Percentiles rank a stretch among this genome's conserved stretches.
Conservation (phyloP, 1,139 yeast genomes). For the Yamadazyma blattariae region DNA sequence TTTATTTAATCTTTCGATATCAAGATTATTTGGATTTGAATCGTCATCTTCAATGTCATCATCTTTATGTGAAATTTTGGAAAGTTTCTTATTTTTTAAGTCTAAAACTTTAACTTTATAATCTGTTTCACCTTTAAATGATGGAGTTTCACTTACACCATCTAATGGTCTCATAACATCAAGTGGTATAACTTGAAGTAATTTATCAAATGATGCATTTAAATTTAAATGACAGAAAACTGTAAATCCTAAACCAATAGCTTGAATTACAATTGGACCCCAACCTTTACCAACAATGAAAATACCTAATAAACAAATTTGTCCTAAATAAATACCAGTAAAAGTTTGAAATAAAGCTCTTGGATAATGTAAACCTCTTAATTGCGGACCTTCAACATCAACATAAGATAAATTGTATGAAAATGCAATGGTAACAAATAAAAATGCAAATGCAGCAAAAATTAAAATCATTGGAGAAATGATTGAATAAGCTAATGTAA, state of each 20-base stretch:
- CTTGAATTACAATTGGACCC: conserved; percentile 87
- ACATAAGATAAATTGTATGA: conserved; percentile 79
- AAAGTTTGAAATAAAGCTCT: conserved; percentile 85
- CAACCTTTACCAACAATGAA: conserved; percentile 91
- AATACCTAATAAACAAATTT: conserved; percentile 78
- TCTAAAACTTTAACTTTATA: conserved; percentile 32
- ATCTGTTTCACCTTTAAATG: conserved; percentile 40
- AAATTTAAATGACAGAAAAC: conserved; percentile 62
- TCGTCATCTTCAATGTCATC: conserved; percentile 12
- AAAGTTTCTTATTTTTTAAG: conserved; percentile 7
- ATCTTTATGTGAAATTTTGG: background rate
- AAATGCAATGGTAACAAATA: conserved; percentile 73
- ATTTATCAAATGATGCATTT: conserved; percentile 59
- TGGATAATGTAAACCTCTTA: conserved; percentile 85
- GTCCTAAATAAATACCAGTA: conserved; percentile 84
- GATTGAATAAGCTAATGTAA: conserved; percentile 73
- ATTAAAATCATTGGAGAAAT: conserved; percentile 73
- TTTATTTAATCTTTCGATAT: conserved; percentile 7
- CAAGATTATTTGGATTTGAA: background rate
- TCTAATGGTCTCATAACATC: conserved; percentile 71
- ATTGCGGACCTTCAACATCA: conserved; percentile 56
- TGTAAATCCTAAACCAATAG: conserved; percentile 61
- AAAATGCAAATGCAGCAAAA: conserved; percentile 69
- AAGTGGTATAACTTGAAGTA: conserved; percentile 57
- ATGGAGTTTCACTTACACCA: conserved; percentile 64